Conservation (phyloP, 257 asterid species). For the Jacaranda mimosifolia region DNA sequence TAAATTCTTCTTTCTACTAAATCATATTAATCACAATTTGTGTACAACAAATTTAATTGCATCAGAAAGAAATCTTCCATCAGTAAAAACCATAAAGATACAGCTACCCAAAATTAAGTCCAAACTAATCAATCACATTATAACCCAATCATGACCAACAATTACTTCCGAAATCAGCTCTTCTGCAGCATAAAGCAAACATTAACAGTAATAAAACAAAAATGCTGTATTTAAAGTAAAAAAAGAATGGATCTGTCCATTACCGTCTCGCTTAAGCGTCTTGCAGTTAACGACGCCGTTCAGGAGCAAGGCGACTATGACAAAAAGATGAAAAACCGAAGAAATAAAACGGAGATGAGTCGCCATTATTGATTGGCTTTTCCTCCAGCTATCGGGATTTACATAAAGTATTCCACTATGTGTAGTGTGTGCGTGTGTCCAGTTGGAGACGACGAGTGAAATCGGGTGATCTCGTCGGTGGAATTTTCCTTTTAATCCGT, state of each 20-base stretch:
- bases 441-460: constrained; percentile 48
- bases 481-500: background rate
- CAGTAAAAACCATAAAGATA: background rate
- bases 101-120: constrained; percentile 6
- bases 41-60: constrained; percentile 21
- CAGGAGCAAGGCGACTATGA: constrained; percentile 45
- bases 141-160: constrained; percentile 31
- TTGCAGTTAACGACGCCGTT: constrained; percentile 70
- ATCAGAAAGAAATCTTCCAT: background rate
- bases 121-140: constrained; percentile 31
- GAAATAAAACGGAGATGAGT: constrained; percentile 29
- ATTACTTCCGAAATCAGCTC: constrained; percentile 29
- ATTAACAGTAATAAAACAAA: background rate
- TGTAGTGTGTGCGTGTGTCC: constrained; percentile 29
- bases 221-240: background rate
- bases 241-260: constrained; percentile 24
- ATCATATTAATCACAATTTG: constrained; percentile 13
- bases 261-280: constrained; percentile 95
- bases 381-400: constrained; percentile 33
- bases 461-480: constrained; percentile 49
- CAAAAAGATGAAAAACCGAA: constrained; percentile 33
- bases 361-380: constrained; percentile 44
- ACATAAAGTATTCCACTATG: constrained; percentile 38
- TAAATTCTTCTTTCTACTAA: background rate
- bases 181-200: constrained; percentile 18